Evolutionary conservation across 116 monocot genomes (phyloP).

Genomic region (Trichopus zeylanicus): DNA sequence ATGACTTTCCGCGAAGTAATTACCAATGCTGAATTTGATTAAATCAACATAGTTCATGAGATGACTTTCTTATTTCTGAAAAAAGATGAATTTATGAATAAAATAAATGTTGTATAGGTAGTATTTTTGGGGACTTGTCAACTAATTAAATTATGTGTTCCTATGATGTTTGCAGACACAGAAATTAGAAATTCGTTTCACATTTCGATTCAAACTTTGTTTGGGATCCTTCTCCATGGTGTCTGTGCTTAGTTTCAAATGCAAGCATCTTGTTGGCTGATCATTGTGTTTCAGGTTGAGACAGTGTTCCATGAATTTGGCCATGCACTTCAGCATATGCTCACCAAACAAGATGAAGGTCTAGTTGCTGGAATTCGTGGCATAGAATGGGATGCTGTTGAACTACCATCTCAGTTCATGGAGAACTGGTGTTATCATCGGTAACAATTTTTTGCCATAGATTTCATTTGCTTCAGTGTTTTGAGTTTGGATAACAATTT

Average conservation of each 20-base stretch:
- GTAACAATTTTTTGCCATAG: too few relatives aligned
- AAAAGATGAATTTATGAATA: too few relatives aligned
- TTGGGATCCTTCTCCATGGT: too few relatives aligned
- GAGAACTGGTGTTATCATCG: slow-evolving; percentile 99
- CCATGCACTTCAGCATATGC: slow-evolving; percentile 99
- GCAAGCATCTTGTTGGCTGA: neutral
- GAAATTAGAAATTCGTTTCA: too few relatives aligned
- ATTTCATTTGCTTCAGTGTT: too few relatives aligned
- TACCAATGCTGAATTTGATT: neutral
- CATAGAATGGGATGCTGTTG: slow-evolving; percentile 98
- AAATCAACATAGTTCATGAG: neutral
- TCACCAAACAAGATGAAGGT: slow-evolving; percentile 95
- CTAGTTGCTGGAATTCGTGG: slow-evolving; percentile 93
- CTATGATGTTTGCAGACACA: too few relatives aligned
- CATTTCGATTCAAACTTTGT: too few relatives aligned
- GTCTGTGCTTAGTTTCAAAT: neutral
- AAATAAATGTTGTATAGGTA: too few relatives aligned
- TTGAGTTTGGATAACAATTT: too few relatives aligned
- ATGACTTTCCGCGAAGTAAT: slow-evolving; percentile 95
- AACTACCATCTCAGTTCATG: slow-evolving; percentile 98
- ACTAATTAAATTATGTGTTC: too few relatives aligned
- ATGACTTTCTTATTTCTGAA: neutral
- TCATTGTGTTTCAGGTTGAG: slow-evolving; percentile 54
- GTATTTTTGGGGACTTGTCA: too few relatives aligned
- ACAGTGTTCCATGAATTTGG: slow-evolving; percentile 99